Percentiles rank a stretch among this genome's conserved stretches.
Evolutionary conservation across 1,139 yeast species (phyloP).

Genomic region (Blastobotrys illinoisensis): DNA sequence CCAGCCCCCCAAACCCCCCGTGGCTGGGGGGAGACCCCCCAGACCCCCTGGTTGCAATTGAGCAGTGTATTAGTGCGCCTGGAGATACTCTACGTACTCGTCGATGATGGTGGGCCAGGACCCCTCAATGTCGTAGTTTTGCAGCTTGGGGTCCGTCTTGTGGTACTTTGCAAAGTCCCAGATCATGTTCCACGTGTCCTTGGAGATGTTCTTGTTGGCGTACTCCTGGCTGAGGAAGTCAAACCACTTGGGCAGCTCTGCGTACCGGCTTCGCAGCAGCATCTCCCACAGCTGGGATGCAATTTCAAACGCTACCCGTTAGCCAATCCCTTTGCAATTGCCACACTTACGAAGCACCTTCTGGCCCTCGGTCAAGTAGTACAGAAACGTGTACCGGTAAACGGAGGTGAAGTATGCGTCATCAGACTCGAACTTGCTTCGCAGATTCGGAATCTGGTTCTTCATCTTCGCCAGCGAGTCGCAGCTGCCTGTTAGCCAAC

Average conservation of each 20-base stretch:
- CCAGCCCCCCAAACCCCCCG: too few species aligned
- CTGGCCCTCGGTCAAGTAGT: slow-evolving; percentile 55
- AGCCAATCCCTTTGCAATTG: not conserved
- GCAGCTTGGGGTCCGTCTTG: slow-evolving; percentile 46
- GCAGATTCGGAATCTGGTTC: slow-evolving; percentile 37
- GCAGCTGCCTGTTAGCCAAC: slow-evolving; percentile 21
- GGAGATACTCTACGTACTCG: slow-evolving; percentile 60
- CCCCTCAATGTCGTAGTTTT: slow-evolving; percentile 62
- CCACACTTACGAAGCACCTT: slow-evolving; percentile 42
- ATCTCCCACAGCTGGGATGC: slow-evolving; percentile 78
- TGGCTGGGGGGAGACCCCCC: too few species aligned
- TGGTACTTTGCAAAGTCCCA: slow-evolving; percentile 57
- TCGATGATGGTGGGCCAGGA: slow-evolving; percentile 94
- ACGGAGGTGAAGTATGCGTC: slow-evolving; percentile 46
- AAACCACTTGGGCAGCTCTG: slow-evolving; percentile 47
- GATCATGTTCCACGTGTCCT: slow-evolving; percentile 84
- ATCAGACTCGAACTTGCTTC: slow-evolving; percentile 35
- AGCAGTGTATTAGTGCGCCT: slow-evolving; percentile 5
- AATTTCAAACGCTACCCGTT: slow-evolving; percentile 40
- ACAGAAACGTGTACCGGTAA: slow-evolving; percentile 67
- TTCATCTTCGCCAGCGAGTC: slow-evolving; percentile 45
- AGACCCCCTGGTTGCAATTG: not conserved
- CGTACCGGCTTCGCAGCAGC: slow-evolving; percentile 41
- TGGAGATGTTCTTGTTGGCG: slow-evolving; percentile 44
- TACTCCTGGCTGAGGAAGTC: slow-evolving; percentile 40